Evolutionary conservation across 208 protist species (phyloP).

Genomic region (Acanthamoeba polyphaga): DNA sequence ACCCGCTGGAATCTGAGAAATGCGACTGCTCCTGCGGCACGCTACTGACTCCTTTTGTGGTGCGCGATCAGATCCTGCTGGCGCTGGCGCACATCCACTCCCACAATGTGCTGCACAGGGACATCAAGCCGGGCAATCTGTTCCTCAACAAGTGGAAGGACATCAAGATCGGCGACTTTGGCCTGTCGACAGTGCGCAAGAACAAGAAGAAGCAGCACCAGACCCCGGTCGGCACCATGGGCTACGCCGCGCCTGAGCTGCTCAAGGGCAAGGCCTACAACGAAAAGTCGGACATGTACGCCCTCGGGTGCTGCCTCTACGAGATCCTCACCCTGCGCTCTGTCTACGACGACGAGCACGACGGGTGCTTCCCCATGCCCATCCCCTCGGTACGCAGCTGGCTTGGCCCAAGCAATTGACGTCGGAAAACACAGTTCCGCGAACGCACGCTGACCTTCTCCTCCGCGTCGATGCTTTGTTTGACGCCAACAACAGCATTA

Average conservation of each 20-base stretch:
- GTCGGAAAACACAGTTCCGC: not conserved
- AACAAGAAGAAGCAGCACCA: constrained; percentile 46
- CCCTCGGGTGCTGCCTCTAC: constrained; percentile 48
- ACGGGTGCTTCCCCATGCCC: not conserved
- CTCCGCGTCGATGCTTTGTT: too few species aligned
- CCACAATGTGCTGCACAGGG: constrained; percentile 13
- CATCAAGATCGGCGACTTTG: constrained; percentile 66
- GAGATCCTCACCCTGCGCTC: constrained; percentile 51
- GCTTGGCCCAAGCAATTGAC: not conserved
- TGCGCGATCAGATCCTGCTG: not conserved
- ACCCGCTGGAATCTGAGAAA: not conserved
- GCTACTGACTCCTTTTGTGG: not conserved
- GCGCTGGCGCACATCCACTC: constrained; percentile 35
- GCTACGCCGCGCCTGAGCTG: constrained; percentile 43
- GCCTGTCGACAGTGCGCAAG: constrained; percentile 15
- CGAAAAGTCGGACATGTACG: constrained; percentile 51
- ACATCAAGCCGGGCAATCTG: constrained; percentile 51
- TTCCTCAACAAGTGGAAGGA: constrained; percentile 64
- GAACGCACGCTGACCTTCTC: too few species aligned
- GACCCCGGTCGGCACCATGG: constrained; percentile 40
- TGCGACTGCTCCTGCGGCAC: not conserved
- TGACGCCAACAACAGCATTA: not conserved
- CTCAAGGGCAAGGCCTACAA: constrained; percentile 53
- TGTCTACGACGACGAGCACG: constrained; percentile 20
- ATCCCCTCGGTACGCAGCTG: not conserved